phyloP scores from a whole-genome alignment of 2,329 filamentous ascomycete genomes.

The Endoconidiophora polonica region DNA sequence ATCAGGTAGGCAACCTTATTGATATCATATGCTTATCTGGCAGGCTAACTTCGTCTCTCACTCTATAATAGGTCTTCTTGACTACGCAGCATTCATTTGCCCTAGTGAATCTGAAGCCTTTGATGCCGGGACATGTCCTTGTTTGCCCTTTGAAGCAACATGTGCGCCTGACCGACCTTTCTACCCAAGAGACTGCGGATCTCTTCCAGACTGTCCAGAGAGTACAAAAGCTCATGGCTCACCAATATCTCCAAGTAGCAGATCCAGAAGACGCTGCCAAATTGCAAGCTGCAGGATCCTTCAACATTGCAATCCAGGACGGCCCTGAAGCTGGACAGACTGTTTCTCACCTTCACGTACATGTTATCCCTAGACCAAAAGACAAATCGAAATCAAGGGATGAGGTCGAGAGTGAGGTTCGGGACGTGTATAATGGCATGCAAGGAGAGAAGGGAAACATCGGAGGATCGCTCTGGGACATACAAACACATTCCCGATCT shows the following conservation, averaged over 20 bases:
- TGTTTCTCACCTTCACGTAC: constrained; percentile 82
- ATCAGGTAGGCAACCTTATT: constrained; percentile 35
- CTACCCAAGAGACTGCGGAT: constrained; percentile 53
- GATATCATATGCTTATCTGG: constrained; percentile 4
- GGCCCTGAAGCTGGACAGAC: constrained; percentile 82
- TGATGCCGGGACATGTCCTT: constrained; percentile 84
- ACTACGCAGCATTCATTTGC: constrained; percentile 65
- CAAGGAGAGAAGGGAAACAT: constrained; percentile 76
- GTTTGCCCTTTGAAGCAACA: constrained; percentile 57
- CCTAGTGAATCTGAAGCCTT: constrained; percentile 86
- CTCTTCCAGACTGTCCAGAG: constrained; percentile 77
- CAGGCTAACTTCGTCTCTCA: not conserved
- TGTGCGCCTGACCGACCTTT: constrained; percentile 59
- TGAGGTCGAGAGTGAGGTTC: constrained; percentile 30
- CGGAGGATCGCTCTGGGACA: constrained; percentile 49
- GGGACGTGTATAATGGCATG: constrained; percentile 69
- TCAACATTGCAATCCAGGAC: constrained; percentile 94
- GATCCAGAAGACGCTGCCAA: constrained; percentile 20
- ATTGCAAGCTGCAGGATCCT: constrained; percentile 43
- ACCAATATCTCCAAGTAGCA: constrained; percentile 29
- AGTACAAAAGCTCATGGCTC: constrained; percentile 58
- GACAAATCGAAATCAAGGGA: constrained; percentile 26
- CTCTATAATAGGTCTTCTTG: constrained; percentile 58
- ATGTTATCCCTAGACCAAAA: constrained; percentile 63
- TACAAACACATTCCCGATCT: constrained; percentile 14